Percentiles rank a stretch among this genome's conserved stretches.
These are phyloP conservation scores for Vicia faba DNA, from an alignment of 306 rosid species.

Conservation along the genomic window DNA sequence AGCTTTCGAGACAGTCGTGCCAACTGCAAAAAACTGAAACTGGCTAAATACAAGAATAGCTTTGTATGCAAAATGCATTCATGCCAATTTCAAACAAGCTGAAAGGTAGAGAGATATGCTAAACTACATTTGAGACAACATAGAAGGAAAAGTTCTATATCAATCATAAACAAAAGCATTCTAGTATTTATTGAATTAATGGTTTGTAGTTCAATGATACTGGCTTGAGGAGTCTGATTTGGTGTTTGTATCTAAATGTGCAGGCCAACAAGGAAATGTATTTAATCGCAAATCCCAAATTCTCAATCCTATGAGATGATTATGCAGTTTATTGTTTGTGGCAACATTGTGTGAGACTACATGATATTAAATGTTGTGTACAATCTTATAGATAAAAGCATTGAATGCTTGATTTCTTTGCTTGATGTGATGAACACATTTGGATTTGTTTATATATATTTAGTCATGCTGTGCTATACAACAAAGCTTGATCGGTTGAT, in stretches of 20 bases:
- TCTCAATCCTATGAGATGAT: constrained; percentile 28
- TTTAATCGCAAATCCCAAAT: constrained; percentile 22
- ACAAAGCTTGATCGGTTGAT: neutral
- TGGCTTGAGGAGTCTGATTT: constrained; percentile 16
- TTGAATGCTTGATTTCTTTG: neutral
- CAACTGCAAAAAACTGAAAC: constrained; percentile 53
- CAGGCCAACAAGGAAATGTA: constrained; percentile 42
- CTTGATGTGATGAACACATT: neutral
- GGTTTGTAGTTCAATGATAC: constrained; percentile 26
- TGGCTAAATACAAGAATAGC: constrained; percentile 26
- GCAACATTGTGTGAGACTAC: constrained; percentile 5
- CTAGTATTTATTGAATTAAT: neutral
- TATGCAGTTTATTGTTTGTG: constrained; percentile 23
- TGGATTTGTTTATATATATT: neutral
- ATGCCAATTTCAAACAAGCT: constrained; percentile 29
- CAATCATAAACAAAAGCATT: constrained; percentile 8
- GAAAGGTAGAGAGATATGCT: constrained; percentile 39
- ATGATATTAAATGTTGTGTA: constrained; percentile 10
- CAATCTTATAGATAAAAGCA: neutral
- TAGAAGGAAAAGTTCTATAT: neutral
- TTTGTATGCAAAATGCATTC: constrained; percentile 34
- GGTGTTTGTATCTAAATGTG: constrained; percentile 29
- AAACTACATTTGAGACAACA: constrained; percentile 22
- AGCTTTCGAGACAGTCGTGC: constrained; percentile 90
- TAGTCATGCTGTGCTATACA: neutral